Evolutionary conservation across 805 yeast species (phyloP).

Genomic region (Sugiyamaella lignohabitans): DNA sequence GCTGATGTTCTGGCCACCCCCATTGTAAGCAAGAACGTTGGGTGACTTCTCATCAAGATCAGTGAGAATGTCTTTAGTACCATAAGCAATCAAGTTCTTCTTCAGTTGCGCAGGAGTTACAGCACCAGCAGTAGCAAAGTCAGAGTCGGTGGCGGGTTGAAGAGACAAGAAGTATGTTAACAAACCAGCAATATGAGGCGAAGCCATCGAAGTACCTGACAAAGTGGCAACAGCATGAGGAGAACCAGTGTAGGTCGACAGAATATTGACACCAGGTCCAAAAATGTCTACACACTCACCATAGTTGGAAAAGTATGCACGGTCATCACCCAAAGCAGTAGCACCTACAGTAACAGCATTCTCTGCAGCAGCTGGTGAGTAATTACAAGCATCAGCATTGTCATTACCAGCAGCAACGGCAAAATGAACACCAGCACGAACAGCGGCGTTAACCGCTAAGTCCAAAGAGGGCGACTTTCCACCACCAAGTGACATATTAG

Average conservation of each 20-base stretch:
- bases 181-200: constrained; percentile 54
- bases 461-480: constrained; percentile 51
- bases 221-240: constrained; percentile 44
- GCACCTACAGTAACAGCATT: constrained; percentile 49
- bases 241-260: constrained; percentile 51
- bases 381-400: constrained; percentile 51
- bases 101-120: constrained; percentile 50
- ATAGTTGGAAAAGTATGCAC: constrained; percentile 49
- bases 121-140: constrained; percentile 39
- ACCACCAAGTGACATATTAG: constrained; percentile 59
- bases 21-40: constrained; percentile 54
- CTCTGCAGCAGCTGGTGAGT: constrained; percentile 56
- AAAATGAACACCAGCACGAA: constrained; percentile 48
- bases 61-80: constrained; percentile 42
- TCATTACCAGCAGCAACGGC: constrained; percentile 63
- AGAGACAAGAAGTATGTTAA: constrained; percentile 51
- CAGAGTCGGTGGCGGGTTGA: constrained; percentile 47
- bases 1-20: constrained; percentile 50
- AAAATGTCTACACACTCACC: constrained; percentile 49
- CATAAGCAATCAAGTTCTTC: constrained; percentile 45
- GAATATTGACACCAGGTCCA: constrained; percentile 52
- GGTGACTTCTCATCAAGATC: constrained; percentile 47
- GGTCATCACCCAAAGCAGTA: constrained; percentile 38
- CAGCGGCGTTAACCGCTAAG: constrained; percentile 54
- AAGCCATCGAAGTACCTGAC: constrained; percentile 61